Conservation (phyloP, 495 filamentous ascomycete species). For the Staphylotrichum longicolle region DNA sequence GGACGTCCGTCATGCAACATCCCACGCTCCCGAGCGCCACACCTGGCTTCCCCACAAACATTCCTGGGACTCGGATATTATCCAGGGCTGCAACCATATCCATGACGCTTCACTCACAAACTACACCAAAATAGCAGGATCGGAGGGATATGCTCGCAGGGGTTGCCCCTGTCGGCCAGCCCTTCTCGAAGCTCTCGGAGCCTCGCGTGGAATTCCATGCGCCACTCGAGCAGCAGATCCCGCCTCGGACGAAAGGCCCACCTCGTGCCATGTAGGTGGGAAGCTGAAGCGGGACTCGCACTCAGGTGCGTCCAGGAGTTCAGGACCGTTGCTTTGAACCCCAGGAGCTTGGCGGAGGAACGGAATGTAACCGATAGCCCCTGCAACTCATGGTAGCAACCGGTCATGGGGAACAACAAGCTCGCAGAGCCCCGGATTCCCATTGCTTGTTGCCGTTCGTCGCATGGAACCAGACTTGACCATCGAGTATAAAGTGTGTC, state of each 20-base stretch:
- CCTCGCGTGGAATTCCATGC: not conserved
- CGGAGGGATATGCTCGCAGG: not conserved
- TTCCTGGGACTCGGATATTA: conserved; percentile 1
- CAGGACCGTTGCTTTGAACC: not conserved
- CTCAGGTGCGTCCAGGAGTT: not conserved
- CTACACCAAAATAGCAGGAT: conserved; percentile 5
- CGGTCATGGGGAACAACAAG: conserved; percentile 2
- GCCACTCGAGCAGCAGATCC: not conserved
- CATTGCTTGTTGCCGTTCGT: not conserved
- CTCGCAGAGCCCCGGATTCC: conserved; percentile 1
- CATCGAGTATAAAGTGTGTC: conserved; percentile 8
- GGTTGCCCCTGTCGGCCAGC: not conserved
- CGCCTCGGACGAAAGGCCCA: not conserved
- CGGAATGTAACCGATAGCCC: conserved; percentile 28
- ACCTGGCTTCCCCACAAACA: not conserved
- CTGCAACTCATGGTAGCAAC: conserved; percentile 10
- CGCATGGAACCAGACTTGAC: not conserved
- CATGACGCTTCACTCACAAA: not conserved
- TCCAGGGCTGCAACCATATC: conserved; percentile 10
- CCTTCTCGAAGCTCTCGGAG: conserved; percentile 13
- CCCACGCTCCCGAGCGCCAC: not conserved
- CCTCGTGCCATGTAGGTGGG: not conserved
- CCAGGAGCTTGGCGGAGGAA: conserved; percentile 21
- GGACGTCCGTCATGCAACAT: conserved; percentile 7
- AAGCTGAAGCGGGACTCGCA: not conserved